These are phyloP conservation scores for Cornus suecica DNA, from an alignment of 148 eudicot genomes.

Conservation along the genomic window DNA sequence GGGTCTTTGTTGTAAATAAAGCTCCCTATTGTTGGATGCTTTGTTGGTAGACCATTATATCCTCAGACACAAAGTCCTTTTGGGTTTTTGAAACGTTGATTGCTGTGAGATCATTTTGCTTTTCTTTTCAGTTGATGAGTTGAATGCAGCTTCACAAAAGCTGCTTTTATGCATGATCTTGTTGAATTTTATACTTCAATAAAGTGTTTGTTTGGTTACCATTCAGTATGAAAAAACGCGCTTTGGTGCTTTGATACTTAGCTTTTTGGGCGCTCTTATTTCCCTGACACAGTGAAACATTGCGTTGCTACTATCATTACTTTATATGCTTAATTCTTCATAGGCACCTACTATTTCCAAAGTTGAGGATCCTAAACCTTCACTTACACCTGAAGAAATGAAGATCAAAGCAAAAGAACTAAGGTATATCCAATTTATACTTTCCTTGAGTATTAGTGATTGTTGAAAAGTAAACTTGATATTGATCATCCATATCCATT, in stretches of 20 bases:
- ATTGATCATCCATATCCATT: too few species aligned
- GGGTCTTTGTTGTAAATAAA: neutral
- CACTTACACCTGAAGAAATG: conserved; percentile 88
- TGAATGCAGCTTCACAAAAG: neutral
- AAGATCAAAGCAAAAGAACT: conserved; percentile 74
- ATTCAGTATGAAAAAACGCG: neutral
- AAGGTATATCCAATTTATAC: conserved; percentile 38
- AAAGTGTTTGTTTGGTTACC: neutral
- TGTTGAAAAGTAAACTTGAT: too few species aligned
- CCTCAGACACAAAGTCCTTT: neutral
- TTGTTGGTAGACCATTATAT: neutral
- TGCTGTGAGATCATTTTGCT: neutral
- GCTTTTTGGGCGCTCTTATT: neutral
- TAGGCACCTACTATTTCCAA: conserved; percentile 67
- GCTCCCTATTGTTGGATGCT: too few species aligned
- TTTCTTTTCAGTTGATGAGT: neutral
- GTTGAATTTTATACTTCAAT: neutral
- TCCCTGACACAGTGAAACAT: neutral
- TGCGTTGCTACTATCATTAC: neutral
- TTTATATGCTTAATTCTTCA: conserved; percentile 6
- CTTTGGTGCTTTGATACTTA: neutral
- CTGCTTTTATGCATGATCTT: neutral
- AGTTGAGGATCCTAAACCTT: conserved; percentile 59
- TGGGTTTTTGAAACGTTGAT: neutral
- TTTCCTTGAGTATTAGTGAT: neutral